phyloP scores from a whole-genome alignment of 768 basidiomycete species.

The Leucosporidium yakuticum region DNA sequence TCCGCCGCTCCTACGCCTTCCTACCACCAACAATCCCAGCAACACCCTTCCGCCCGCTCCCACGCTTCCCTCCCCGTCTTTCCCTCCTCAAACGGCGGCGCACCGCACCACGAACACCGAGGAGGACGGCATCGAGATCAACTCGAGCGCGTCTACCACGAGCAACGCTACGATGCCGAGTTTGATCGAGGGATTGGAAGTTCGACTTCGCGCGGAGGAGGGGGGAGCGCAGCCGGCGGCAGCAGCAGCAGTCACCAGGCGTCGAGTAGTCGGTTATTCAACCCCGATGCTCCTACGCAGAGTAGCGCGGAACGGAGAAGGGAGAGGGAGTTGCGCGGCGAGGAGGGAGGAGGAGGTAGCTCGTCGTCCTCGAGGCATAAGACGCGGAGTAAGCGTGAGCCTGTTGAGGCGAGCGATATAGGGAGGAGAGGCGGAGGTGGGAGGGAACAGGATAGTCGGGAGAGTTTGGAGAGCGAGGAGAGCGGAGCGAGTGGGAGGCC shows the following conservation, averaged over 20 bases:
- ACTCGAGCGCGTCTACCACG: slow-evolving; percentile 4
- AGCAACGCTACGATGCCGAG: slow-evolving; percentile 28
- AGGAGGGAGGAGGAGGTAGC: not conserved
- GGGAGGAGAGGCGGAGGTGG: not conserved
- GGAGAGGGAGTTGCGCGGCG: not conserved
- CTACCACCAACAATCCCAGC: not conserved
- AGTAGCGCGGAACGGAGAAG: too few relatives aligned
- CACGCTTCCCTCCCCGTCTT: not conserved
- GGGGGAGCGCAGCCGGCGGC: not conserved
- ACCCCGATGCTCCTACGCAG: slow-evolving; percentile 6
- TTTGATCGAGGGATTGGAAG: slow-evolving; percentile 19
- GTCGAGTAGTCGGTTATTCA: slow-evolving; percentile 2
- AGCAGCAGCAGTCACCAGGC: not conserved
- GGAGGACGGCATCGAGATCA: slow-evolving; percentile 3
- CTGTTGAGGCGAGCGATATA: slow-evolving; percentile 5
- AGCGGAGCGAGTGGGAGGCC: not conserved
- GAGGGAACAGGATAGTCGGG: not conserved
- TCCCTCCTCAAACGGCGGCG: not conserved
- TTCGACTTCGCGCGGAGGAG: not conserved
- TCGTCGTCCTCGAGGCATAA: not conserved
- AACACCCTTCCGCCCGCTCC: not conserved
- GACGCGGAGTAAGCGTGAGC: slow-evolving; percentile 8
- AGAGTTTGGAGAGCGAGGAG: slow-evolving; percentile 5
- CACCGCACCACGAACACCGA: not conserved
- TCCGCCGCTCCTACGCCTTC: not conserved